A percentile compares a stretch with the other conserved stretches of the same genome.
phyloP scores from a whole-genome alignment of 306 rosid genomes.

The Inga leiocalycina region DNA sequence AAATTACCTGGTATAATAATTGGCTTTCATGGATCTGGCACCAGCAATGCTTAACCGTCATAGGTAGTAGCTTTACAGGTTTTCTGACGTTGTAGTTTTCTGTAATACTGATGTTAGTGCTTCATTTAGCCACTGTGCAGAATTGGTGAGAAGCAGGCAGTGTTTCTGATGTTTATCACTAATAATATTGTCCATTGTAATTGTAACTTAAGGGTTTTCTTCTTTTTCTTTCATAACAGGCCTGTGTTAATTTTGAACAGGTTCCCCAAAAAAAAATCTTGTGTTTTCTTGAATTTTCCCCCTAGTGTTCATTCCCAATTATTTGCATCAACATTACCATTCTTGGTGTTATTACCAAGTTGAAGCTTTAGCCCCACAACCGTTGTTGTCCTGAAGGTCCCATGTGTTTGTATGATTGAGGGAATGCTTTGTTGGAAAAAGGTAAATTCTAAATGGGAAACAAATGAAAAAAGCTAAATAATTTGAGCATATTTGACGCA shows the following conservation, averaged over 20 bases:
- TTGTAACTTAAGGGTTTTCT: conserved; percentile 24
- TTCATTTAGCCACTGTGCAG: conserved; percentile 35
- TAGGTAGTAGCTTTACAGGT: conserved; percentile 29
- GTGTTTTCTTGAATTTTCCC: too few relatives aligned
- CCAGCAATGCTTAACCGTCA: conserved; percentile 28
- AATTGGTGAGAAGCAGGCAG: conserved; percentile 35
- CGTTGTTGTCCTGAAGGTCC: too few relatives aligned
- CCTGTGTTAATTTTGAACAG: conserved; percentile 10
- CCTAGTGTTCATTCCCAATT: too few relatives aligned
- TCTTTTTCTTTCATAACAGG: conserved; percentile 9
- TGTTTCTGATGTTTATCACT: conserved; percentile 31
- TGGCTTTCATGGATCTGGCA: conserved; percentile 31
- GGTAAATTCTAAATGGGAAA: too few relatives aligned
- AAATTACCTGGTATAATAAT: conserved; percentile 6
- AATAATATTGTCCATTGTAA: conserved; percentile 46
- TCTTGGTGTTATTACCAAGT: too few relatives aligned
- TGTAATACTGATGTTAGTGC: conserved; percentile 30
- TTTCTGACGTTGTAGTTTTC: conserved; percentile 33
- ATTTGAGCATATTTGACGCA: too few relatives aligned
- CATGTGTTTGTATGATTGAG: too few relatives aligned
- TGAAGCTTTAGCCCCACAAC: too few relatives aligned
- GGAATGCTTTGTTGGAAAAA: too few relatives aligned
- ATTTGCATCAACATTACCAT: too few relatives aligned
- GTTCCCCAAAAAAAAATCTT: neutral
- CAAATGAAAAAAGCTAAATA: too few relatives aligned